Evolutionary conservation across 164 flowering plant species (phyloP), one percentile per base, ranked within the genome.

Genomic region (Santalum album): DNA sequence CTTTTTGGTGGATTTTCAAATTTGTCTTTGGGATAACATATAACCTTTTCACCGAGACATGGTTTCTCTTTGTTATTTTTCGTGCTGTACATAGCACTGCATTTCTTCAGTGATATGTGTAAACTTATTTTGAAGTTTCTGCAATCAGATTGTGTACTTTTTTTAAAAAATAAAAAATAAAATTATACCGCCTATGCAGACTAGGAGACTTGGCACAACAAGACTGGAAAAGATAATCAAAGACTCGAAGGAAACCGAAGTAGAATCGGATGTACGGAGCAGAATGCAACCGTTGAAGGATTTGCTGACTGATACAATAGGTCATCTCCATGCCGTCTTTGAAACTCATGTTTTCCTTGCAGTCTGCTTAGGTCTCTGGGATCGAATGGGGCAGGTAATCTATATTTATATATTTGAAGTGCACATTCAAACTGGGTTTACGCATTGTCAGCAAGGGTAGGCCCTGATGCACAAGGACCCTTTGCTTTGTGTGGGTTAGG

Each of bases 241-340:
- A 56, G 74, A 63, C 25, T 51, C 64, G 2, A 70, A 66, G 51
- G 74, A 63, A 7, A 53, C 38, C 34, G 51, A 48, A 11, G 22
- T 36, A 1, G 74, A 66, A 23, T 66, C 70, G 7, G 68, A 70
- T 52, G 22, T 66, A 24, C 34, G 58, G 18, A 26, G 26, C 40
- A 62, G 71, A 51, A 66, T 66, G 68, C 67, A 70, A 55, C 59
- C 68, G 40, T 60, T 66, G 57, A 63, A 62, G 54, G 74, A 70
- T 35, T 17, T 70, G 49, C 42, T 70, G 27, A 29, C 48, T 6
- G 40, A 35, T 20, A 59, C 65, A 16, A 56, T 70, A 12, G 57
- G 59, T 46, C 67, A 70, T 19, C 66, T 70, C 45, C 67, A 63
- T 39, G 23, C 49, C 10, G 49, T 63, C 17, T 49, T 70, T 49